These are phyloP conservation scores for Mucor lusitanicus DNA, from an alignment of 371 early-diverging fungal genomes.

Conservation along the genomic window DNA sequence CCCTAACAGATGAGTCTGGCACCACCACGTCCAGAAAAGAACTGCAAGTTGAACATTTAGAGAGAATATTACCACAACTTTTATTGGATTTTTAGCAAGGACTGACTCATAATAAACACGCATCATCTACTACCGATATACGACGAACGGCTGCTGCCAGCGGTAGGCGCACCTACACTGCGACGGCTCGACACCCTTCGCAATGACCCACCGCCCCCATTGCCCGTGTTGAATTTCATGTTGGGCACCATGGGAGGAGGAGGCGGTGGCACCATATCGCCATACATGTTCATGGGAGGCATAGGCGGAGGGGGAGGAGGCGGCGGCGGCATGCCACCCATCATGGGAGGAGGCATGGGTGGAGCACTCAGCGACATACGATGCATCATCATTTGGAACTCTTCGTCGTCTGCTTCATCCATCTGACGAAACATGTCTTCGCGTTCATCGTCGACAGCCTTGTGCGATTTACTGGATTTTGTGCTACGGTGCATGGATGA, in stretches of 20 bases:
- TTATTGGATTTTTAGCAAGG: slow-evolving; percentile 29
- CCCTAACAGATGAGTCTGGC: background rate
- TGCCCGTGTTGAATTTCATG: background rate
- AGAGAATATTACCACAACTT: slow-evolving; percentile 29
- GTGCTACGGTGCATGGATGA: slow-evolving; percentile 1
- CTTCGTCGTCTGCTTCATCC: slow-evolving; percentile 6
- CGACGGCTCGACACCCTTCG: slow-evolving; percentile 19
- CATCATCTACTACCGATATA: slow-evolving; percentile 10
- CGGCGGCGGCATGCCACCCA: slow-evolving; percentile 1
- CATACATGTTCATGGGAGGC: slow-evolving; percentile 4
- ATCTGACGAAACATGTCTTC: background rate
- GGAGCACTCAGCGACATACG: slow-evolving; percentile 14
- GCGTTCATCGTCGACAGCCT: background rate
- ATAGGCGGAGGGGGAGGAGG: background rate
- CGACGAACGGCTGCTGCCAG: slow-evolving; percentile 7
- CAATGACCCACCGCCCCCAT: background rate
- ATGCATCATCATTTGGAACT: slow-evolving; percentile 9
- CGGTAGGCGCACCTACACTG: slow-evolving; percentile 11
- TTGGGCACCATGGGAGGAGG: background rate
- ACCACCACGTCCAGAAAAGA: background rate
- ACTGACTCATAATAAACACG: background rate
- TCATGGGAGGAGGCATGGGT: slow-evolving; percentile 5
- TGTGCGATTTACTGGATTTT: background rate
- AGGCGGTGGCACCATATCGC: background rate
- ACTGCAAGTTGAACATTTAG: slow-evolving; percentile 21